Evolutionary conservation across 257 asterid genomes (phyloP).

Genomic region (Fraxinus anomala): DNA sequence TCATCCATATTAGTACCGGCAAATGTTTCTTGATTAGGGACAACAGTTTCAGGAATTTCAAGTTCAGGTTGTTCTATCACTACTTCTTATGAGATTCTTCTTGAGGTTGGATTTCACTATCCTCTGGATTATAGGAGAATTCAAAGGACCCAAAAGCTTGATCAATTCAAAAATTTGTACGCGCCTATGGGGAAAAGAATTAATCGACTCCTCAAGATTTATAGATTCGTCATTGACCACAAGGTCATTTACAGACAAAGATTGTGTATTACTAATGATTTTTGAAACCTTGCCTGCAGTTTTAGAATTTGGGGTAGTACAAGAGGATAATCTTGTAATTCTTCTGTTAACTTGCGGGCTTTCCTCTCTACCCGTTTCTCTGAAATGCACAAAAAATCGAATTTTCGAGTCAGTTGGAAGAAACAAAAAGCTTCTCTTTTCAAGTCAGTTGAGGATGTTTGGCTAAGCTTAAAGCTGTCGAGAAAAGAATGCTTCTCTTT

Average conservation of each 20-base stretch:
- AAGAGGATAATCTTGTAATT: conserved; percentile 56
- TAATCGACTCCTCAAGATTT: conserved; percentile 58
- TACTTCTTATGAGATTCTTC: too few relatives aligned
- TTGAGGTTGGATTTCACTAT: too few relatives aligned
- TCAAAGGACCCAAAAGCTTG: conserved; percentile 63
- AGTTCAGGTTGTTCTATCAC: too few relatives aligned
- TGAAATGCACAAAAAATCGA: conserved; percentile 18
- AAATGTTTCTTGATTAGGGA: too few relatives aligned
- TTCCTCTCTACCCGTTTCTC: conserved; percentile 54
- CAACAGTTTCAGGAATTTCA: too few relatives aligned
- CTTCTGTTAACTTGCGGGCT: conserved; percentile 55
- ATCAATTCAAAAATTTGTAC: conserved; percentile 62
- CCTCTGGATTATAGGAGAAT: conserved; percentile 48
- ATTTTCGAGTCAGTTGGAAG: neutral
- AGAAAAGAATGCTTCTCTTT: too few relatives aligned
- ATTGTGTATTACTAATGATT: conserved; percentile 12
- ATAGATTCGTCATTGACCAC: conserved; percentile 44
- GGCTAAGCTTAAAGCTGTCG: too few relatives aligned
- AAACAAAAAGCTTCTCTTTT: neutral
- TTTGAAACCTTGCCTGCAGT: conserved; percentile 39
- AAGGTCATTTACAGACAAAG: conserved; percentile 49
- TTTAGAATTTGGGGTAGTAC: conserved; percentile 44
- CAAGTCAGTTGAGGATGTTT: too few relatives aligned
- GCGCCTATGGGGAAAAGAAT: conserved; percentile 68
- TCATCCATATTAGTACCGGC: too few relatives aligned